Base-by-base conservation (phyloP, 331 rosid species). In the Erythrophleum ivorense region DNA sequence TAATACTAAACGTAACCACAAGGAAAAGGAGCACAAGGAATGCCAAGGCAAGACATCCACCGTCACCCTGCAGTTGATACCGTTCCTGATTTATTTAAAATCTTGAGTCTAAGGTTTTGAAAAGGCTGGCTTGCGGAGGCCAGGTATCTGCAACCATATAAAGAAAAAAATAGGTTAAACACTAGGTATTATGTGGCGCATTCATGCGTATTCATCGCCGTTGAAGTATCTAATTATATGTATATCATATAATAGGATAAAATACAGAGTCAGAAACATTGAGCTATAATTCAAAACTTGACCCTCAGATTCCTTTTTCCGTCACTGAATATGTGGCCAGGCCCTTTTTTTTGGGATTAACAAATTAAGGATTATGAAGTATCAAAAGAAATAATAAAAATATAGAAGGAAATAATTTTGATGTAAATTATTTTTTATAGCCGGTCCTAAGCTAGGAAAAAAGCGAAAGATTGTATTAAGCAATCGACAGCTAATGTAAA, bases 131-230 rank as follows among this genome's bases (percentile, higher is more conserved):
- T 78, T 87, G 72, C 29, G 87, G 64, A 92, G 92, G 59, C 92
- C 95, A 29, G 91, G 95, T 82, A 91, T 92, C 97, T 92, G 95
- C 89, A 87, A 69, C 79, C 78, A 85, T 57, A 48, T 54, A 75
- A 50, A 74, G 55, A 4, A 33, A 36, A 33, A 63, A 13, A 1
- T 12, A 33, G 67, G 67, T 63, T n/a, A 13, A 33, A 33, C 38
- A 40, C 4, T 29, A 0, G 11, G 18, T 33, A 31, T 34, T 6
- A 33, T 31, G 43, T 12, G 19, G 19, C 4, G 12, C 1, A 13
- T 31, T 62, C 68, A 62, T 33, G 5, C 5, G 10, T 33, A n/a
- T 31, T 31, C 9, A 33, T 2, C 31, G 68, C n/a, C 4, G 43
- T 62, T 31, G 3, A 62, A 31, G 33, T 13, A 60, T 29, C 18